Evolutionary conservation across 805 yeast species (phyloP), one percentile per base, ranked within the genome.

Genomic region (Ogataea minuta): DNA sequence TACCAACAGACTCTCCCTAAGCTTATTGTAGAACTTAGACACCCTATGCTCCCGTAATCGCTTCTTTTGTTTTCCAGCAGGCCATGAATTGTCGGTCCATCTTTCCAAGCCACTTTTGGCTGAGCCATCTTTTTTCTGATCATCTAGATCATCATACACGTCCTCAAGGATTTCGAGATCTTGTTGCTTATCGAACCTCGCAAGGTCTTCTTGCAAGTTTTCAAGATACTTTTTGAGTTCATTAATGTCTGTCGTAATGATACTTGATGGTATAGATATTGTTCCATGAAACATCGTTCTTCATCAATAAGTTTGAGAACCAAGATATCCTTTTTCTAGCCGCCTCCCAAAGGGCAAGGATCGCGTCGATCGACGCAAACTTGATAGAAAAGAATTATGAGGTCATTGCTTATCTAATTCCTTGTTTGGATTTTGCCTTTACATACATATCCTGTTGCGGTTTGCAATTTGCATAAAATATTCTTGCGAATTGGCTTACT

Each of bases 211-310:
- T 16, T 40, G 34, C 12, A 45, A 15, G 15, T 39, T 41, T 36
- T 31, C 31, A 10, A 50, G 23, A 23, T 43, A 39, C 9, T 28
- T 34, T 20, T 42, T 44, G 4, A 50, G 12, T 23, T 50, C 54
- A 11, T 41, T 46, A 2, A 32, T 8, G 23, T 38, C 43, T 7
- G 46, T 35, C 1, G 34, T 31, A 6, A 50, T 41, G 2, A 39
- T 41, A 1, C 46, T 44, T 8, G 53, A 43, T 4, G 48, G 24
- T 2, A 49, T 9, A 3, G 50, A 46, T 1, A 49, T 16, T 2
- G 50, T 37, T 2, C 53, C 53, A 11, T 42, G 43, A 17, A 45
- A 41, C 53, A 49, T 49, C 12, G 12, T 31, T 13, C 20, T 4
- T 12, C 25, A 2, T 4, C 33, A 19, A 19, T 5, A 19, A 8